Evolutionary conservation across 2,329 filamentous ascomycete species (phyloP).

Genomic region (Pseudodiploospora longispora): DNA sequence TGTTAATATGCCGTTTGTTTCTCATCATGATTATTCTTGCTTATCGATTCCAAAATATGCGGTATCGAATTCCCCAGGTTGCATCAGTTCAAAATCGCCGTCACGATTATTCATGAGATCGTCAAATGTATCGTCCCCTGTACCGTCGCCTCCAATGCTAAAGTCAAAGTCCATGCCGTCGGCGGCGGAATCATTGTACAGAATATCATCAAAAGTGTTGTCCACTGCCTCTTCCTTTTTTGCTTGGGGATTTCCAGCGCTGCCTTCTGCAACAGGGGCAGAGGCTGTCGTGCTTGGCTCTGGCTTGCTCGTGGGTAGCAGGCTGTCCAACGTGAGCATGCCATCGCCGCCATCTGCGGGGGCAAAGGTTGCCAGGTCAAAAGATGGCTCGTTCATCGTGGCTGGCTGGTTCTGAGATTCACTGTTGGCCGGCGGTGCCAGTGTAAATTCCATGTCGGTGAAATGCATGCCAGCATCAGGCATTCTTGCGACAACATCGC

Average conservation of each 20-base stretch:
- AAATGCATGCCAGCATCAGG: constrained; percentile 34
- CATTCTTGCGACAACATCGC: constrained; percentile 11
- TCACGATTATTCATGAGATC: constrained; percentile 39
- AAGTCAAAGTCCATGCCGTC: constrained; percentile 31
- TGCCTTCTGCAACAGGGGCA: background rate
- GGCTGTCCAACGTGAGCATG: constrained; percentile 22
- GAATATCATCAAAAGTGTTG: constrained; percentile 39
- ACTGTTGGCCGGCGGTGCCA: constrained; percentile 37
- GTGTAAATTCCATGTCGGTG: constrained; percentile 49
- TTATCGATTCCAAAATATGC: constrained; percentile 35
- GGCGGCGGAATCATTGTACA: constrained; percentile 32
- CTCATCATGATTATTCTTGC: constrained; percentile 13
- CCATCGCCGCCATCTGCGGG: constrained; percentile 22
- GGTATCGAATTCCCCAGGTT: constrained; percentile 38
- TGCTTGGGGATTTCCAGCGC: constrained; percentile 9
- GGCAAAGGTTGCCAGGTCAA: constrained; percentile 39
- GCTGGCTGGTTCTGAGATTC: constrained; percentile 18
- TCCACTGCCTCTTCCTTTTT: constrained; percentile 20
- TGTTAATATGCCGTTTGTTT: too few relatives aligned
- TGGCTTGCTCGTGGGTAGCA: constrained; percentile 18
- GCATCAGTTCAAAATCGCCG: constrained; percentile 31
- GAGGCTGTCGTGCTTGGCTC: constrained; percentile 9
- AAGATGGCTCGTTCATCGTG: constrained; percentile 28
- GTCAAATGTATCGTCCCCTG: constrained; percentile 37
- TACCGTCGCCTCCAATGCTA: constrained; percentile 17